A percentile compares a stretch with the other conserved stretches of the same genome.
These are phyloP conservation scores for Teratosphaeria viscida DNA, from an alignment of 2,329 filamentous ascomycete genomes.

Conservation along the genomic window DNA sequence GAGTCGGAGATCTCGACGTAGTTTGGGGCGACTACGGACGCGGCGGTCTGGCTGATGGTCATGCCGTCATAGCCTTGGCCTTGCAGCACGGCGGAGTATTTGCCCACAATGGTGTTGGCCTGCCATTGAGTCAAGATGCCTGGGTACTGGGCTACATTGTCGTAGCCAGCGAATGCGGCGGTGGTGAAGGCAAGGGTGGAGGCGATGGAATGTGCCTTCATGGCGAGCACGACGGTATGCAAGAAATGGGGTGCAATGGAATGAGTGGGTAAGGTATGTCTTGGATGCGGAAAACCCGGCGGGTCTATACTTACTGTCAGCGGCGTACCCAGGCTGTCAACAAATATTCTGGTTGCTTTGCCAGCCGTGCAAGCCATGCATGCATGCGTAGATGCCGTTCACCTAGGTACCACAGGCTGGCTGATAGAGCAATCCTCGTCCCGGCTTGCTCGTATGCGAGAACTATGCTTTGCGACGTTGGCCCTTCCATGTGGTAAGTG, in stretches of 20 bases:
- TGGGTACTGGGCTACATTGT: background rate
- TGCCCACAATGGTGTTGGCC: constrained; percentile 2
- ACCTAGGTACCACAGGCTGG: background rate
- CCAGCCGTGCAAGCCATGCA: background rate
- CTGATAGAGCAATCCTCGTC: background rate
- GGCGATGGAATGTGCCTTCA: background rate
- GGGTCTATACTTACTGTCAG: too few species aligned
- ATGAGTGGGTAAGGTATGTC: background rate
- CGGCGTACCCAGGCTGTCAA: background rate
- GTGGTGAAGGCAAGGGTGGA: background rate
- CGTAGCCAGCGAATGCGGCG: background rate
- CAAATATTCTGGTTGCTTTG: background rate
- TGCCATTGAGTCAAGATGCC: constrained; percentile 1
- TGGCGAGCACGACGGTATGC: background rate
- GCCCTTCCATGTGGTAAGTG: background rate
- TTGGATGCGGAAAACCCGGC: background rate
- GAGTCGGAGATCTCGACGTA: constrained; percentile 6
- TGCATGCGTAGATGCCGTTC: background rate
- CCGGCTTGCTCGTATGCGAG: background rate
- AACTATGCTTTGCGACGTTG: background rate
- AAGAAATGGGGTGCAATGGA: background rate
- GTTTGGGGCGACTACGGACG: constrained; percentile 2
- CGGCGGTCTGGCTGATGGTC: constrained; percentile 2
- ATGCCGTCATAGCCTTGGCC: background rate
- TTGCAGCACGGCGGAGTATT: constrained; percentile 4